Conservation (phyloP, 2,329 filamentous ascomycete species). For the Trichoderma guizhouense region DNA sequence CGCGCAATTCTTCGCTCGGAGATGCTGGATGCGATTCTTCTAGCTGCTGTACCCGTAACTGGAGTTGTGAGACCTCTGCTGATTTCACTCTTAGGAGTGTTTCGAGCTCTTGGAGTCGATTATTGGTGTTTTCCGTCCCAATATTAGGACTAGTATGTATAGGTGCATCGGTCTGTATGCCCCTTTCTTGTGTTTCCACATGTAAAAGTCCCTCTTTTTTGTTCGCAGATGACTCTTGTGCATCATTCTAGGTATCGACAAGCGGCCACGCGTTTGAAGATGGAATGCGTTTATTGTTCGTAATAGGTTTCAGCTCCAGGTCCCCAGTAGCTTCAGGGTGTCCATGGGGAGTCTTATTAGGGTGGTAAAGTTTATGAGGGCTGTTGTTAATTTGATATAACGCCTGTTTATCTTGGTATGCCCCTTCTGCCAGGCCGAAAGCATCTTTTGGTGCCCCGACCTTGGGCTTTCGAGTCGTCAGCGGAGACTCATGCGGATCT, state of each 20-base stretch:
- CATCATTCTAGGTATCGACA: background rate
- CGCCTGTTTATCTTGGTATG: background rate
- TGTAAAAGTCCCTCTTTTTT: too few relatives aligned
- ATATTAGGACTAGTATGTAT: too few relatives aligned
- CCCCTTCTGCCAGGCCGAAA: background rate
- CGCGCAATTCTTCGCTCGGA: constrained; percentile 39
- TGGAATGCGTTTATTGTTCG: background rate
- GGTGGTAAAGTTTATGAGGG: background rate
- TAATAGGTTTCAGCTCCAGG: background rate
- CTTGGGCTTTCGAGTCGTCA: background rate
- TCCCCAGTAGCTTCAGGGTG: background rate
- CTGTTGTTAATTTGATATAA: background rate
- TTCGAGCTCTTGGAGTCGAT: constrained; percentile 49
- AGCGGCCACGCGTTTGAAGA: background rate
- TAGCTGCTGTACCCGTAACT: constrained; percentile 44
- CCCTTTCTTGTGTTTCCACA: background rate
- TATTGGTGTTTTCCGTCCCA: constrained; percentile 35
- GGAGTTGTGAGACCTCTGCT: constrained; percentile 46
- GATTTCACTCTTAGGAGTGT: constrained; percentile 43
- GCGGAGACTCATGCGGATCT: constrained; percentile 23
- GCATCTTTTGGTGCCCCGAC: background rate
- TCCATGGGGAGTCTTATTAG: background rate
- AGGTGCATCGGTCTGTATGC: background rate
- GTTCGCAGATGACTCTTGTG: background rate
- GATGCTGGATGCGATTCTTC: constrained; percentile 42